Conservation (phyloP, 139 green algal species). For the Asterochloris sp. region DNA sequence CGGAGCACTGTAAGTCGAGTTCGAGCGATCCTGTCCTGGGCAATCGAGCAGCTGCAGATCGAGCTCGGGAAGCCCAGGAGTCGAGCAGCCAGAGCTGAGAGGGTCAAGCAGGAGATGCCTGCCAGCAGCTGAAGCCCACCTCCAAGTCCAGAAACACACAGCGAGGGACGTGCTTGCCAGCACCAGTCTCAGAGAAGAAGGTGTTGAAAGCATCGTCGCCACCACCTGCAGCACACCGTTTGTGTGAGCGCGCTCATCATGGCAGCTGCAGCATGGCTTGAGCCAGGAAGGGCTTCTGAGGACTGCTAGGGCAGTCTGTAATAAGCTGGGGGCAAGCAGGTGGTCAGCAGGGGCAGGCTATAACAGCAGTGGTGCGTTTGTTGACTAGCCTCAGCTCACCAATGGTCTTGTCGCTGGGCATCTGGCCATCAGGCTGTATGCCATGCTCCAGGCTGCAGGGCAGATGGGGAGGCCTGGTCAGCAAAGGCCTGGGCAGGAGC, state of each 20-base stretch:
- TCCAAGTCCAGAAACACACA: conserved; percentile 95
- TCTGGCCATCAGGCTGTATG: conserved; percentile 97
- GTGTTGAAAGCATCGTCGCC: conserved; percentile 94
- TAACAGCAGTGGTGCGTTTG: no score
- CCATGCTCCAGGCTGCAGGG: conserved; percentile 30
- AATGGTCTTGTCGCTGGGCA: conserved; percentile 94
- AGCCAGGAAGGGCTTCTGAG: no score
- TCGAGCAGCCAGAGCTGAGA: not conserved
- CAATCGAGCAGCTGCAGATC: not conserved
- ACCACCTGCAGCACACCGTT: conserved; percentile 2
- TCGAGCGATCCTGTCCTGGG: no score
- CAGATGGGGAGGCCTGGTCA: no score
- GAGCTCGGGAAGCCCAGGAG: not conserved
- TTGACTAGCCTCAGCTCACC: conserved; percentile 41
- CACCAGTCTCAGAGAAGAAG: conserved; percentile 96
- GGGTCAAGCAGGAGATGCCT: not conserved
- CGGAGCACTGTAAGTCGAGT: not conserved
- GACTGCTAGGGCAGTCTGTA: no score
- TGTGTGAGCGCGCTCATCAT: no score
- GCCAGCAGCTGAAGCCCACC: conserved; percentile 28
- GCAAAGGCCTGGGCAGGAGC: not conserved
- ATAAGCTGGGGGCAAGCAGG: no score
- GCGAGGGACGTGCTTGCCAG: conserved; percentile 92
- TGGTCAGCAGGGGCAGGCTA: no score
- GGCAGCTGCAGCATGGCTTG: no score